These are phyloP conservation scores for Gelatoporia subvermispora DNA, from an alignment of 768 basidiomycete species.

Conservation along the genomic window DNA sequence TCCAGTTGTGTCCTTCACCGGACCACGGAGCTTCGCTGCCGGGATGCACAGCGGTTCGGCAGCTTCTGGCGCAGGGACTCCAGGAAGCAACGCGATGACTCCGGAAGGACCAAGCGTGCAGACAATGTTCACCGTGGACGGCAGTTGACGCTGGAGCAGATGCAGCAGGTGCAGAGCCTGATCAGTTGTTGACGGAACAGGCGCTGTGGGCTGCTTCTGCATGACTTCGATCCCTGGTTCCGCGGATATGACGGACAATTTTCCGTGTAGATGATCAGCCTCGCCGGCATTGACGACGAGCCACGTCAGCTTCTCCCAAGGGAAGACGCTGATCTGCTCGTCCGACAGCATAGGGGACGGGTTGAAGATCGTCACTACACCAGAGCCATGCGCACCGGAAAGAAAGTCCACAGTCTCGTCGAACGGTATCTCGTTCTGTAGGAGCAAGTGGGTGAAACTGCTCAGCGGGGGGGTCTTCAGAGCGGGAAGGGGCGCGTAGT, in stretches of 20 bases:
- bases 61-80: constrained; percentile 14
- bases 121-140: constrained; percentile 39
- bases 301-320: constrained; percentile 50
- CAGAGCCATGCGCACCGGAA: constrained; percentile 4
- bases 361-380: constrained; percentile 41
- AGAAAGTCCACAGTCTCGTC: constrained; percentile 37
- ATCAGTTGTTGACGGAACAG: constrained; percentile 4
- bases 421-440: constrained; percentile 57
- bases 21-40: constrained; percentile 38
- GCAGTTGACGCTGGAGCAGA: constrained; percentile 15
- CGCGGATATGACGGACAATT: neutral
- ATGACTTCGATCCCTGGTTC: neutral
- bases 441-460: constrained; percentile 43
- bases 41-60: constrained; percentile 31
- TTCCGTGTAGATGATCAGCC: constrained; percentile 23
- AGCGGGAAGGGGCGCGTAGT: constrained; percentile 37
- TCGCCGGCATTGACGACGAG: constrained; percentile 54
- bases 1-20: constrained; percentile 49
- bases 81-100: constrained; percentile 39
- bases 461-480: constrained; percentile 23
- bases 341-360: constrained; percentile 50
- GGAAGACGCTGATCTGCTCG: constrained; percentile 37
- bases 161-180: constrained; percentile 16
- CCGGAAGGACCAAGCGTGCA: constrained; percentile 54
- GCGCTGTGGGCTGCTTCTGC: neutral